Evolutionary conservation across 2,329 filamentous ascomycete species (phyloP).

Genomic region (Cladophialophora psammophila): DNA sequence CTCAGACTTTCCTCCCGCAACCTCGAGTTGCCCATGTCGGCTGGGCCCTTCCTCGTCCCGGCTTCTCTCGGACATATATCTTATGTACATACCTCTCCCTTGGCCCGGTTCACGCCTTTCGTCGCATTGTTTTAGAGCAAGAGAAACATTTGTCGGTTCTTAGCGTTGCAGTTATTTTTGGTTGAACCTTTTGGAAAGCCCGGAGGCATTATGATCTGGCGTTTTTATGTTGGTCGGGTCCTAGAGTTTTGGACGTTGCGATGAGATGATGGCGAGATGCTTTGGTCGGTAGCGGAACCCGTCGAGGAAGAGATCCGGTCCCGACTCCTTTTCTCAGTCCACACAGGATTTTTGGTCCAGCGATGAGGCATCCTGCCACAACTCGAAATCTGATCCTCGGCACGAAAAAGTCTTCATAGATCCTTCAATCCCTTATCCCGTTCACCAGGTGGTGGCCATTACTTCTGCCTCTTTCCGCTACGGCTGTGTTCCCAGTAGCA

Average conservation of each 20-base stretch:
- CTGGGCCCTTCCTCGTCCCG: neutral
- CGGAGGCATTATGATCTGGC: constrained; percentile 24
- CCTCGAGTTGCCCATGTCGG: neutral
- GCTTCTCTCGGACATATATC: neutral
- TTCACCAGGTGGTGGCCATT: constrained; percentile 32
- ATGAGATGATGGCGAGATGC: constrained; percentile 12
- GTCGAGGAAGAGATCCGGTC: neutral
- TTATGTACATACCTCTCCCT: constrained; percentile 27
- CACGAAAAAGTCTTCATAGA: constrained; percentile 18
- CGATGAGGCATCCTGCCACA: neutral
- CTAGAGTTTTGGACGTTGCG: constrained; percentile 19
- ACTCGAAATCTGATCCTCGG: constrained; percentile 1
- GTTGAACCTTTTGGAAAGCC: constrained; percentile 19
- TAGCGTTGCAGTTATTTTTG: constrained; percentile 23
- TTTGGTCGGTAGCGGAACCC: neutral
- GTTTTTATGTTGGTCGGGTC: constrained; percentile 23
- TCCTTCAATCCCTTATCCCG: constrained; percentile 32
- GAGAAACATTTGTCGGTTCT: constrained; percentile 14
- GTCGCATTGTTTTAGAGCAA: neutral
- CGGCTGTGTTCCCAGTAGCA: constrained; percentile 12
- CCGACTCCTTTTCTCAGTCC: neutral
- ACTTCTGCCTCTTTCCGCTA: constrained; percentile 31
- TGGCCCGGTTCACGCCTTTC: constrained; percentile 9
- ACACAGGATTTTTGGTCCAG: neutral
- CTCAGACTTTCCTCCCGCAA: neutral